Percentiles rank a stretch among this genome's conserved stretches.
Evolutionary conservation across 2,329 filamentous ascomycete genomes (phyloP).

Genomic region (Penicillium sp.): DNA sequence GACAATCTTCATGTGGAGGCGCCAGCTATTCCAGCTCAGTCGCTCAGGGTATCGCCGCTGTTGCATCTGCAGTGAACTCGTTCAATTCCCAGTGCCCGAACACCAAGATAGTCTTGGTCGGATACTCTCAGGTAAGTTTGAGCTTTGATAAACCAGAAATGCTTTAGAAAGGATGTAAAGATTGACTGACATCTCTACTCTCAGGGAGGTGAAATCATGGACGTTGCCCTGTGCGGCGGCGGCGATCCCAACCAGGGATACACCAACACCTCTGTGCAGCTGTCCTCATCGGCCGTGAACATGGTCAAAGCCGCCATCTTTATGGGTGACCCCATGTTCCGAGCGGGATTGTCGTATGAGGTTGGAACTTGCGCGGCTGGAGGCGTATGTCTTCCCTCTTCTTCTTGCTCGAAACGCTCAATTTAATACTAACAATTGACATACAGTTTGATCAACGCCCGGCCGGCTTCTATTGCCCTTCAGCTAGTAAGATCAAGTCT

Average conservation of each 20-base stretch:
- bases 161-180: too few relatives aligned
- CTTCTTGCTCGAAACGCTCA: neutral
- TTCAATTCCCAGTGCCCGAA: slow-evolving; percentile 64
- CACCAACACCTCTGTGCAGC: slow-evolving; percentile 51
- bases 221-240: slow-evolving; percentile 67
- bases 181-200: neutral
- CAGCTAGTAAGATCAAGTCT: slow-evolving; percentile 64
- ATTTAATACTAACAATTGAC: neutral
- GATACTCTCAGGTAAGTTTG: slow-evolving; percentile 63
- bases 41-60: slow-evolving; percentile 62
- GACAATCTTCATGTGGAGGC: slow-evolving; percentile 63
- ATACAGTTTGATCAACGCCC: slow-evolving; percentile 67
- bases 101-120: slow-evolving; percentile 65
- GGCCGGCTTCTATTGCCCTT: slow-evolving; percentile 62
- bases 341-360: slow-evolving; percentile 62
- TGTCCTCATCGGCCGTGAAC: slow-evolving; percentile 56
- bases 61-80: slow-evolving; percentile 64
- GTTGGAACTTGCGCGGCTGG: slow-evolving; percentile 65
- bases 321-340: slow-evolving; percentile 68
- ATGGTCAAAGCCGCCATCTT: slow-evolving; percentile 69
- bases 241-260: slow-evolving; percentile 56
- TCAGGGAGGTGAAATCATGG: slow-evolving; percentile 67
- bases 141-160: neutral
- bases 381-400: slow-evolving; percentile 57
- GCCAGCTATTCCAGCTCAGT: slow-evolving; percentile 66